phyloP scores from a whole-genome alignment of 2,329 filamentous ascomycete species.

The Beauveria varroae region DNA sequence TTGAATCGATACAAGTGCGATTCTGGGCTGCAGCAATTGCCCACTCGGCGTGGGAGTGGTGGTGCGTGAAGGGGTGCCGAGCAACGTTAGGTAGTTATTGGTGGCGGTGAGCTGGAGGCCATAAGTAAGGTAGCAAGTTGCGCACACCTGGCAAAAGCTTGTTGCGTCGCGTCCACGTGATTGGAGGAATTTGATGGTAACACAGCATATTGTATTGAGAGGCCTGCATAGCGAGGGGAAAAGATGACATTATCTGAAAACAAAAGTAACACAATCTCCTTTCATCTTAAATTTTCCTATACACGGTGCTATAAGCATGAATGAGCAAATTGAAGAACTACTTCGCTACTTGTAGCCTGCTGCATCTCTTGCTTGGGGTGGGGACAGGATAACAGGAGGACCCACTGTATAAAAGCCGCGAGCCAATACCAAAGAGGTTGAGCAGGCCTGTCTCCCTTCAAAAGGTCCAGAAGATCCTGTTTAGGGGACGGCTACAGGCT shows the following conservation, averaged over 20 bases:
- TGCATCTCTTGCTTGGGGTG: not conserved
- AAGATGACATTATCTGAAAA: not conserved
- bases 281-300: not conserved
- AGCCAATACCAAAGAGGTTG: not conserved
- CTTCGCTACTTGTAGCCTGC: not conserved
- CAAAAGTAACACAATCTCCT: not conserved
- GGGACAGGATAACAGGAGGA: not conserved
- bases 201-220: not conserved
- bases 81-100: not conserved
- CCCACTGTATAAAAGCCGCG: not conserved
- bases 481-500: not conserved
- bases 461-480: not conserved
- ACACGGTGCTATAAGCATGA: not conserved
- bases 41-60: constrained; percentile 4
- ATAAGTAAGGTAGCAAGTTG: too few relatives aligned
- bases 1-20: constrained; percentile 27
- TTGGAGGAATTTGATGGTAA: not conserved
- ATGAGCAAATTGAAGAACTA: not conserved
- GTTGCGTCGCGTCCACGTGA: not conserved
- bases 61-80: not conserved
- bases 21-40: constrained; percentile 15
- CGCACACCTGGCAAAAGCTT: not conserved
- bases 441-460: not conserved
- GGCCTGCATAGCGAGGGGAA: not conserved
- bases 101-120: not conserved